Evolutionary conservation across 176 grass and related monocot genomes (phyloP).

Genomic region (Eragrostis nindensis): DNA sequence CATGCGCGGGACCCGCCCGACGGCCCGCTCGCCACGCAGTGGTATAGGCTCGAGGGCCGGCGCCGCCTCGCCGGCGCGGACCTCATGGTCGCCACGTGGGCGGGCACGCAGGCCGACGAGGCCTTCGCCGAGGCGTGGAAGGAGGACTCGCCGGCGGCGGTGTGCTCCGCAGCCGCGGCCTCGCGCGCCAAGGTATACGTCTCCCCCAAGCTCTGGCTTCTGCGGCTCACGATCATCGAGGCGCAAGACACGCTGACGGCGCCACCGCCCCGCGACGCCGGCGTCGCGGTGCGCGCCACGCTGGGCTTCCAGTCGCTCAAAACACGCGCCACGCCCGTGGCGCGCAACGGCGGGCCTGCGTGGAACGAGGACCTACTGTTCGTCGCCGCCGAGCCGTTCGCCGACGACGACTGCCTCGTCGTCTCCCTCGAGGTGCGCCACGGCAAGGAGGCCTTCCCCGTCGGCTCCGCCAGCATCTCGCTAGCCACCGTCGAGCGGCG

Average conservation of each 20-base stretch:
- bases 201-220: constrained; percentile 88
- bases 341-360: constrained; percentile 61
- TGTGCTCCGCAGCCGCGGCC: constrained; percentile 8
- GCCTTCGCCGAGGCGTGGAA: constrained; percentile 92
- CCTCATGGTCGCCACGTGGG: constrained; percentile 94
- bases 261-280: constrained; percentile 60
- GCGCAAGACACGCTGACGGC: constrained; percentile 73
- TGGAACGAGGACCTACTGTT: constrained; percentile 97
- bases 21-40: constrained; percentile 77
- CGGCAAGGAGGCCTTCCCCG: constrained; percentile 59
- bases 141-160: constrained; percentile 55
- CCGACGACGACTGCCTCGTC: constrained; percentile 65
- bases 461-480: constrained; percentile 63
- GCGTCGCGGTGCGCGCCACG: constrained; percentile 57
- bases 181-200: constrained; percentile 83
- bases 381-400: constrained; percentile 78
- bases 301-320: constrained; percentile 68
- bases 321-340: constrained; percentile 51
- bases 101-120: constrained; percentile 90
- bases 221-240: constrained; percentile 82
- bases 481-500: constrained; percentile 74
- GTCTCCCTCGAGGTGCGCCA: constrained; percentile 80
- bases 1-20: constrained; percentile 73
- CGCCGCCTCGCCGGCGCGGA: constrained; percentile 45
- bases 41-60: constrained; percentile 88